Evolutionary conservation across 1,284 basidiomycete genomes (phyloP), one percentile per base, ranked within the genome.

Genomic region (Meira miltonrushii): DNA sequence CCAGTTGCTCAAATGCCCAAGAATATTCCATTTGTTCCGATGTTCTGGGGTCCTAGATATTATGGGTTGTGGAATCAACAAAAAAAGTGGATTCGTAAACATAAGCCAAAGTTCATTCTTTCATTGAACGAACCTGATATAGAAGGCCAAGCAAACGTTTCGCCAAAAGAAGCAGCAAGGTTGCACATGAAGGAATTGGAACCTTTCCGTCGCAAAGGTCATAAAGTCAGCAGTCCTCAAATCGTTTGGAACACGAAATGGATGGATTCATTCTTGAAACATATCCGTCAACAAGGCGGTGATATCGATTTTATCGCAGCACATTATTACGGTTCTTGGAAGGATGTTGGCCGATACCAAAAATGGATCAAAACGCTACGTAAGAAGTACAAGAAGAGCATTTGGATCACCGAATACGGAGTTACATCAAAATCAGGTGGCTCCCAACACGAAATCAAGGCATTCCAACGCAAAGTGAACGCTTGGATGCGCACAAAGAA

Each of bases 361-460:
- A 55, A 55, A 9, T 77, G 66, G 67, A 58, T 75, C 44, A 38
- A 57, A 39, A 58, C 53, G 17, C 66, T 74, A 7, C 62, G 72
- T 60, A 48, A 67, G 2, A 59, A 50, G 12, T 72, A 58, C 55
- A 46, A 51, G 1, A 28, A 37, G 43, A 15, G 60, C 2, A 62
- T 77, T 48, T 77, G 75, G 75, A 19, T 77, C 17, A 74, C 74
- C n/a, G 75, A 77, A 66, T 74, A 67, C 59, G 75, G 75, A 54
- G 48, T 71, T 46, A 77, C 73, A 5, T 39, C 56, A 17, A 60
- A 59, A 1, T 65, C 62, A 15, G 57, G 63, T 40, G 65, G 68
- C 0, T 51, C 50, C 2, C 60, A 68, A 48, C 21, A 44, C 15
- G 49, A 75, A 10, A 65, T 75, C 43, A 65, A 59, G 43, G 10